Base-by-base conservation (phyloP, 176 grass and related monocot species). In the Melocanna baccifera region DNA sequence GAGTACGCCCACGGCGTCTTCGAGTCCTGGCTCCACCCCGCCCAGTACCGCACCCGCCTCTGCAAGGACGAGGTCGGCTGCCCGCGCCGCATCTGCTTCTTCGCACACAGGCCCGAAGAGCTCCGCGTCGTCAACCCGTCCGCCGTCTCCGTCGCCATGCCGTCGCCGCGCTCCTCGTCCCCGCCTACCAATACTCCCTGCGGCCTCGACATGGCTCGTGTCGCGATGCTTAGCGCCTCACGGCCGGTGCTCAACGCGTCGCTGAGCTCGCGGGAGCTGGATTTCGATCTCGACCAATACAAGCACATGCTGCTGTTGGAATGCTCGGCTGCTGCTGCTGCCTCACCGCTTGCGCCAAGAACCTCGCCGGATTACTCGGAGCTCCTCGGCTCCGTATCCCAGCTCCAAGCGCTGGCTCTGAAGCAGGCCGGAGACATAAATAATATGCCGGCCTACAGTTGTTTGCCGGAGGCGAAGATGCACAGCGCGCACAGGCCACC, bases 1-100 rank as follows among this genome's bases (percentile, higher is more conserved):
- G 92, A 94, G 80, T 94, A 87, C 25, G 89, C 92, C 12, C 92
- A 94, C 77, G 92, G 92, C 63, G 92, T 94, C 81, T 94, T 94
- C 39, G 92, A 94, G 89, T 91, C 79, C 0, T 94, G 92, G 92
- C 92, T 94, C 66, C 92, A 94, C 79, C 92, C 92, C 0, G 92
- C 92, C 22, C 92, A 94, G 84, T 94, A 94, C 79, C 86, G 92
- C 68, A 94, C 92, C 5, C 53, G 92, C 22, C 73, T 91, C 14
- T 94, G 92, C 81, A 91, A 94, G 81, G 89, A 94, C 32, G 92
- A 91, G 75, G 88, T 87, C 9, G 90, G 80, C 19, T 91, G 89
- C 84, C 79, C 81, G 9, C 89, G 92, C 12, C 89, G 92, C 47
- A 89, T 94, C 65, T 94, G 92, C 65, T 94, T 94, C 89, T 94